Evolutionary conservation across 305 asterid genomes (phyloP).

Genomic region (Solanum chacoense): DNA sequence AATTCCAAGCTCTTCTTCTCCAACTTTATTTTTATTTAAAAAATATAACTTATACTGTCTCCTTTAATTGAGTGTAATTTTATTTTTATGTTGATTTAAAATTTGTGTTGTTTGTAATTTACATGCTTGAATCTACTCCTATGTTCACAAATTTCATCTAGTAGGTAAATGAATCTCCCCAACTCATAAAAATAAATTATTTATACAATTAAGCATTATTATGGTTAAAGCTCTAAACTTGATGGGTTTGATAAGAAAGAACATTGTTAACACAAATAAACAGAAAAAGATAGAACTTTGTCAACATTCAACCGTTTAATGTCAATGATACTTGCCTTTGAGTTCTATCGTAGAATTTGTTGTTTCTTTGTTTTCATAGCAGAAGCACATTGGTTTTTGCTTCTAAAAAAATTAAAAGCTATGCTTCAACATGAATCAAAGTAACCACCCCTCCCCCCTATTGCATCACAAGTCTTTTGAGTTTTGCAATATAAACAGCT

Average conservation of each 20-base stretch:
- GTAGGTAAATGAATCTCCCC: not conserved
- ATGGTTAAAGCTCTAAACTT: not conserved
- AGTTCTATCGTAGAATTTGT: not conserved
- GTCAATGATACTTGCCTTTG: not conserved
- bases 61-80: not conserved
- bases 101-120: not conserved
- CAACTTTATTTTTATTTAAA: not conserved
- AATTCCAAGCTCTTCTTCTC: not conserved
- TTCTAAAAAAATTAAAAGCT: not conserved
- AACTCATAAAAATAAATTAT: not conserved
- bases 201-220: not conserved
- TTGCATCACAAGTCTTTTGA: not conserved
- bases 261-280: not conserved
- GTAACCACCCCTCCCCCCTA: not conserved
- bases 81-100: not conserved
- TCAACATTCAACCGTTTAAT: not conserved
- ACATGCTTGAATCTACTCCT: not conserved
- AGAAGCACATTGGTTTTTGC: not conserved
- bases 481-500: not conserved
- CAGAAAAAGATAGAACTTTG: not conserved
- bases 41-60: not conserved
- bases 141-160: not conserved
- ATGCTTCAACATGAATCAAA: not conserved
- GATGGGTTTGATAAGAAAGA: not conserved
- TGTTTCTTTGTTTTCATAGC: not conserved